These are phyloP conservation scores for Sporothrix sp. DNA, from an alignment of 2,329 filamentous ascomycete genomes.

Conservation along the genomic window DNA sequence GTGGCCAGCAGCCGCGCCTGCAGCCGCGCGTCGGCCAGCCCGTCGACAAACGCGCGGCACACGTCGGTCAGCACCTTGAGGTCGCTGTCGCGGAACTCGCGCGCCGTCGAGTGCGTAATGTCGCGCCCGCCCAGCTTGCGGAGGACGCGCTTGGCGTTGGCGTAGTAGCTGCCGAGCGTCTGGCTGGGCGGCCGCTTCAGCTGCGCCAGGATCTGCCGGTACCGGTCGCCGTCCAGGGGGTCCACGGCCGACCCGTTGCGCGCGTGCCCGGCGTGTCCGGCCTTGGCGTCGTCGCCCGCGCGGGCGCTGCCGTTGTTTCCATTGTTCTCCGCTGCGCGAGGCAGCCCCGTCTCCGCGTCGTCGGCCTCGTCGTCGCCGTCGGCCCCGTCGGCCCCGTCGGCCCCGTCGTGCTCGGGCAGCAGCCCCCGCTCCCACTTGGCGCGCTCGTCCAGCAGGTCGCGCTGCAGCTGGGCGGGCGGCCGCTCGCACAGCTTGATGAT, in stretches of 20 bases:
- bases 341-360: background rate
- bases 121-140: slow-evolving; percentile 41
- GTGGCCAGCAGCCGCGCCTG: slow-evolving; percentile 35
- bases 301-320: background rate
- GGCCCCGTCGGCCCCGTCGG: slow-evolving; percentile 23
- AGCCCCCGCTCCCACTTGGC: slow-evolving; percentile 59
- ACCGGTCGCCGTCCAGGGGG: slow-evolving; percentile 9
- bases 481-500: slow-evolving; percentile 79
- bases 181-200: slow-evolving; percentile 35
- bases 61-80: slow-evolving; percentile 41
- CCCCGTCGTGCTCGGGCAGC: slow-evolving; percentile 29
- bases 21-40: slow-evolving; percentile 39
- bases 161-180: slow-evolving; percentile 38
- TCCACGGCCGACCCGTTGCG: slow-evolving; percentile 11
- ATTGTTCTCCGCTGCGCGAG: background rate
- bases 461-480: slow-evolving; percentile 51
- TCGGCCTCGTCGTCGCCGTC: slow-evolving; percentile 17
- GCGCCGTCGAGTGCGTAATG: slow-evolving; percentile 36
- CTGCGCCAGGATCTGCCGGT: slow-evolving; percentile 9
- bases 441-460: slow-evolving; percentile 54
- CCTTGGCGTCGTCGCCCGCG: background rate
- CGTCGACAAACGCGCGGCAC: slow-evolving; percentile 43
- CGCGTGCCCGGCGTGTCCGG: background rate
- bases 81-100: slow-evolving; percentile 35
- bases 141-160: slow-evolving; percentile 39